Conservation (phyloP, 768 basidiomycete species). For the Russula abietina region DNA sequence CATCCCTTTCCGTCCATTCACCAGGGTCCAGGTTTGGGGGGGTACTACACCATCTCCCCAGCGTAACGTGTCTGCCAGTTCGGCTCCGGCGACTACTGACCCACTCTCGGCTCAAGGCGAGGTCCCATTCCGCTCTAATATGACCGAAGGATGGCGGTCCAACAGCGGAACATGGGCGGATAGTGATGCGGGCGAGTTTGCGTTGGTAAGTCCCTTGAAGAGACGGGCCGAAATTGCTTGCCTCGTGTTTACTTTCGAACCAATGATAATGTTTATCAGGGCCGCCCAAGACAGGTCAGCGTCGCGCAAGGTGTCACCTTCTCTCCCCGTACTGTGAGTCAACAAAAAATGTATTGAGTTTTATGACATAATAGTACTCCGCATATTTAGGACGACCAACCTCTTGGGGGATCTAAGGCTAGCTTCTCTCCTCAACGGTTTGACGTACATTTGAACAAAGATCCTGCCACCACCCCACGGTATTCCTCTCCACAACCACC, state of each 20-base stretch:
- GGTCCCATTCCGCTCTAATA: conserved; percentile 40
- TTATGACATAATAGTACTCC: conserved; percentile 26
- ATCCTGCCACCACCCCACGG: conserved; percentile 35
- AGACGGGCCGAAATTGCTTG: conserved; percentile 3
- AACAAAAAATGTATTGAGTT: background rate
- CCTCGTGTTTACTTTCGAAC: conserved; percentile 4
- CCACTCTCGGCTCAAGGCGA: conserved; percentile 42
- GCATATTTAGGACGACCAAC: conserved; percentile 24
- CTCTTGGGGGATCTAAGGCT: conserved; percentile 35
- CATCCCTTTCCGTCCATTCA: conserved; percentile 29
- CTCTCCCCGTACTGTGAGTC: conserved; percentile 23
- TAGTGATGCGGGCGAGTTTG: conserved; percentile 38
- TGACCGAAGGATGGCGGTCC: conserved; percentile 51
- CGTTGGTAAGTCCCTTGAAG: conserved; percentile 37
- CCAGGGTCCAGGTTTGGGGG: conserved; percentile 50
- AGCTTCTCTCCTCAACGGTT: conserved; percentile 51
- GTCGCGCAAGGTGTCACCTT: conserved; percentile 21
- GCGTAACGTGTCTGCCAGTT: conserved; percentile 59
- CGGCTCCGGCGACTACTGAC: conserved; percentile 48
- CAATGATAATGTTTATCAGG: conserved; percentile 8
- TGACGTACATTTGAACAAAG: conserved; percentile 42
- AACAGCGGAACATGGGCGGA: conserved; percentile 60
- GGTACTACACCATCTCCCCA: conserved; percentile 43
- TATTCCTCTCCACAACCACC: conserved; percentile 43
- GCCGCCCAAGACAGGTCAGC: conserved; percentile 22